Base-by-base conservation (phyloP, 257 asterid species). In the Voacanga thouarsii region DNA sequence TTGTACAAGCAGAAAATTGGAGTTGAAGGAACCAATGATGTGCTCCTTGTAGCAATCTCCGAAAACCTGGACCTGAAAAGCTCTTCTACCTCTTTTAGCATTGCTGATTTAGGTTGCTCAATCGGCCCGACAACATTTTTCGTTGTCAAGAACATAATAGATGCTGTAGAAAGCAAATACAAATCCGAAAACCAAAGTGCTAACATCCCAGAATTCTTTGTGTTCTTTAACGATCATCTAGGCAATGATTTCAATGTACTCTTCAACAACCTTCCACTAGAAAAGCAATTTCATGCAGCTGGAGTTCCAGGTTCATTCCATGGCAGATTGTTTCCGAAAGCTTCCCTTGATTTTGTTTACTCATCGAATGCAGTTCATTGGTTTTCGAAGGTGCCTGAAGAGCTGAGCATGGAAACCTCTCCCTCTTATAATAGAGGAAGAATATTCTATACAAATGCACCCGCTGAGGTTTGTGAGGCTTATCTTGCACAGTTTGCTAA, bases 281-380 rank as follows among this genome's bases (percentile, higher is more conserved):
- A 80, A 19, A 83, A 77, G 18, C 68, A 78, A 10, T 90, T 80
- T 12, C 73, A 76, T 55, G 88, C 82, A 7, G 84, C 84, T 50
- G 90, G 84, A 74, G 83, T 83, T 28, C 89, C 92, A 0, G 92
- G 90, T 45, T 77, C 87, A 50, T 90, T 90, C 57, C 85, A 88
- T 19, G 77, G 77, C 75, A 59, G 75, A 45, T 5, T 76, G 49
- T 65, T 78, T 76, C 77, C 78, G 75, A 80, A 80, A 61, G 72
- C 71, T 23, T 71, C 86, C 4, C 63, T 87, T 56, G 71, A 72
- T 59, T 2, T 87, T 5, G 84, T 47, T 0, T 51, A 80, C 44
- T 81, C 85, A 4, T 78, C 86, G 1, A 68, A 70, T 23, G 78
- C 86, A 1, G 69, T 85, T 16, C 86, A 83, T 0, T 85, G 87